phyloP scores from a whole-genome alignment of 768 basidiomycete species.

The Plicaturopsis crispa region DNA sequence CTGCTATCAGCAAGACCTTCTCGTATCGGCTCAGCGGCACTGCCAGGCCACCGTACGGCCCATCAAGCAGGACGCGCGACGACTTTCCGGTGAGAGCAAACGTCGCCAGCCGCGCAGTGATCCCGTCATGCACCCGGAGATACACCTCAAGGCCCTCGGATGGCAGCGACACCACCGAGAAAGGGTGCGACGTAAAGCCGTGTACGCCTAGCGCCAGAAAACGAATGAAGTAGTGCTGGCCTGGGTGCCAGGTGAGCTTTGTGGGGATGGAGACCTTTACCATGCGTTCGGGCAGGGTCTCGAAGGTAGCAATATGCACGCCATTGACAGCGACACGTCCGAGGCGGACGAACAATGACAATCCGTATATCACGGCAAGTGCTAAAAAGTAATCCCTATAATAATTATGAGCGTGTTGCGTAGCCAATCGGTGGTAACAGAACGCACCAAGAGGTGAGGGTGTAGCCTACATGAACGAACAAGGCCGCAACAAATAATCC shows the following conservation, averaged over 20 bases:
- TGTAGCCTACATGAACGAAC: slow-evolving; percentile 24
- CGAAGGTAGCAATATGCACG: slow-evolving; percentile 15
- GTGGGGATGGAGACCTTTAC: slow-evolving; percentile 16
- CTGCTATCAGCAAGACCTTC: slow-evolving; percentile 21
- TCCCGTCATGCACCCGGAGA: slow-evolving; percentile 20
- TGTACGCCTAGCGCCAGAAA: slow-evolving; percentile 10
- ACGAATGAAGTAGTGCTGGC: slow-evolving; percentile 23
- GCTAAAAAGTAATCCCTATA: slow-evolving; percentile 26
- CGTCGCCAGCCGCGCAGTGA: slow-evolving; percentile 15
- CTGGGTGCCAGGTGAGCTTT: slow-evolving; percentile 21
- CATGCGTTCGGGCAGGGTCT: slow-evolving; percentile 16
- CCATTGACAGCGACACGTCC: slow-evolving; percentile 17
- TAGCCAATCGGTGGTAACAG: not conserved
- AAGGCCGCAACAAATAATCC: slow-evolving; percentile 24
- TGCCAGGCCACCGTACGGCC: slow-evolving; percentile 22
- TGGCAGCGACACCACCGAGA: slow-evolving; percentile 18
- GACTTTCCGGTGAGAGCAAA: slow-evolving; percentile 9
- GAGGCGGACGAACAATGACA: slow-evolving; percentile 19
- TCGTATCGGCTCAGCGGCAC: slow-evolving; percentile 18
- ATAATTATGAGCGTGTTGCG: not conserved
- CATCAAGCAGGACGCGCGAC: slow-evolving; percentile 18
- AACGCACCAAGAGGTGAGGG: slow-evolving; percentile 20
- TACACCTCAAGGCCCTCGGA: slow-evolving; percentile 11
- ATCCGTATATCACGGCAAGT: slow-evolving; percentile 18
- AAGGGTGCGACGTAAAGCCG: slow-evolving; percentile 20